These are phyloP conservation scores for Flaveria ramosissima DNA, from an alignment of 129 eudicot genomes.

Conservation along the genomic window DNA sequence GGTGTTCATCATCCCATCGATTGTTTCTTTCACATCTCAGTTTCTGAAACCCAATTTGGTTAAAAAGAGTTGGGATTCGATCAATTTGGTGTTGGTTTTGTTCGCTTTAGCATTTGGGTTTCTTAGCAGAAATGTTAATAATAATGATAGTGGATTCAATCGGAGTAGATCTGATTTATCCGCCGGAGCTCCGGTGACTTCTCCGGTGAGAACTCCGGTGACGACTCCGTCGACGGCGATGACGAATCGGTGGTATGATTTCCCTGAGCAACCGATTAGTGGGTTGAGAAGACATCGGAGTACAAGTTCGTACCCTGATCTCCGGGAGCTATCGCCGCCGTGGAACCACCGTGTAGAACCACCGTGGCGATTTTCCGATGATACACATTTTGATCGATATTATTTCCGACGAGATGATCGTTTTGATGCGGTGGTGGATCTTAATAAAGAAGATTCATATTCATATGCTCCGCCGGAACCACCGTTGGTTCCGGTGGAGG, in stretches of 20 bases:
- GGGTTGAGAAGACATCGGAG: constrained; percentile 58
- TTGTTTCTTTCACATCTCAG: constrained; percentile 46
- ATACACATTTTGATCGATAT: constrained; percentile 48
- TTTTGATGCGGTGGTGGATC: constrained; percentile 38
- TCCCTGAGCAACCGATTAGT: constrained; percentile 43
- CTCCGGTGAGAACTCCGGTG: not conserved
- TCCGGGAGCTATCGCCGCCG: constrained; percentile 50
- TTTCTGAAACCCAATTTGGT: constrained; percentile 58
- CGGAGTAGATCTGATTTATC: constrained; percentile 41
- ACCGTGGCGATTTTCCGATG: constrained; percentile 61
- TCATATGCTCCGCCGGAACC: constrained; percentile 23
- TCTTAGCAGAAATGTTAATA: constrained; percentile 59
- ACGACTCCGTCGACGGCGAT: constrained; percentile 22
- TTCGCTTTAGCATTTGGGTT: constrained; percentile 81
- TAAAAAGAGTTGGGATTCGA: constrained; percentile 79
- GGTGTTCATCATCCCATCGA: constrained; percentile 58
- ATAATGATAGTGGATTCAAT: constrained; percentile 37
- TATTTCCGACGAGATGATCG: constrained; percentile 42
- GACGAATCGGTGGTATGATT: constrained; percentile 52
- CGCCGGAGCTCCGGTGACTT: constrained; percentile 38
- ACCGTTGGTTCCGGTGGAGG: not conserved
- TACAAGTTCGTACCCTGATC: constrained; percentile 85
- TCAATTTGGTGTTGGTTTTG: constrained; percentile 68
- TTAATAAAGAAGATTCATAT: constrained; percentile 28
- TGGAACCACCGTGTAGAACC: constrained; percentile 33